Evolutionary conservation across 2,329 filamentous ascomycete species (phyloP), one percentile per base, ranked within the genome.

Genomic region (Fusarium sambucinum): DNA sequence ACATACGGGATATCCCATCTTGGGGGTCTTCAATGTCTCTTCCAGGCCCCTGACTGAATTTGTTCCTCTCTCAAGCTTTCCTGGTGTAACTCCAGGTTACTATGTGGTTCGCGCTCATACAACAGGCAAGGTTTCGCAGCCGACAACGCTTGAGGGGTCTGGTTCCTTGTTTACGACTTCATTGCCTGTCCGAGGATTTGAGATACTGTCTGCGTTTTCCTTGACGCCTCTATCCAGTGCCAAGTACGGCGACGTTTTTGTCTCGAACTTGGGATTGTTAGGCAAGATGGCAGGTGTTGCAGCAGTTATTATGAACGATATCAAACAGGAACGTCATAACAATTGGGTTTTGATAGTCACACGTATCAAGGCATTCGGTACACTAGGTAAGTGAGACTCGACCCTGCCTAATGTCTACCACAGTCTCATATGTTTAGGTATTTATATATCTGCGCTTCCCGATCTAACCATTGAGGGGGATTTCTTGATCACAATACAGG

Each of bases 221-320:
- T 78, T 94, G 3, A 83, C 84, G 1, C 77, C 82, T 0, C 89
- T 95, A 67, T 77, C 80, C 2, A 81, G 80, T n/a, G 66, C 76
- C 21, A 73, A 72, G 23, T 63, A 71, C 33, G 68, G 67, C 2
- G 48, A 68, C 7, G 80, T 90, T 1, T 80, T 80, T 42, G 82
- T 94, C 3, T 89, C 92, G 1, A 89, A 91, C 19, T 78, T 98
- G 1, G 95, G 95, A 1, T 82, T 98, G 3, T 69, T 97, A 5
- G 91, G 87, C 3, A 97, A 97, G 78, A 97, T 98, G 92, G 93
- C 93, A 0, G 95, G 94, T 1, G 89, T 90, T 1, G 94, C 93
- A 2, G 94, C 93, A 0, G 85, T 97, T 10, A 81, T 90, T 2
- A 84, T 83, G 37, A 89, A 83, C n/a, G 83, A 86, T 29, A 85